Conservation (phyloP, 257 asterid genomes). For the Solanum etuberosum region DNA sequence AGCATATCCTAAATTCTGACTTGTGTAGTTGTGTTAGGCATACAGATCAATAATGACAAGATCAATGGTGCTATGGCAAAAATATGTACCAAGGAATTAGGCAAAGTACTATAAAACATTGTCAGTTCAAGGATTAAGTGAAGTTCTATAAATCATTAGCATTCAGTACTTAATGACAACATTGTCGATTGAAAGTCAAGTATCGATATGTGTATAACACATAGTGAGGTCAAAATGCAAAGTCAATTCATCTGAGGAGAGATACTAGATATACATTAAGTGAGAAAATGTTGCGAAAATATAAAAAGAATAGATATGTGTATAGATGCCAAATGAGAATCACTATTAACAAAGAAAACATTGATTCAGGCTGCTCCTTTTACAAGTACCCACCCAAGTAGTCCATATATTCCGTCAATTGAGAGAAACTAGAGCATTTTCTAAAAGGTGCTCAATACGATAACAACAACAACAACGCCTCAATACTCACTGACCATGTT, state of each 20-base stretch:
- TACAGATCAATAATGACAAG: neutral
- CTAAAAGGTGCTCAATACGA: neutral
- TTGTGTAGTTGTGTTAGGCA: neutral
- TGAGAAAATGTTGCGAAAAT: neutral
- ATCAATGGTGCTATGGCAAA: neutral
- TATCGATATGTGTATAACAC: neutral
- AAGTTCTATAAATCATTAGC: neutral
- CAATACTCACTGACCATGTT: neutral
- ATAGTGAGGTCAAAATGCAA: neutral
- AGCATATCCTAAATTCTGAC: neutral
- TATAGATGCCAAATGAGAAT: neutral
- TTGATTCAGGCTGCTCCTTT: neutral
- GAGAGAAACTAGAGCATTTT: neutral
- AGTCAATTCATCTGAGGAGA: neutral
- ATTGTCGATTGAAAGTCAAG: neutral
- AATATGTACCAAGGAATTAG: neutral
- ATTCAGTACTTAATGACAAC: neutral
- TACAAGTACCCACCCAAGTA: neutral
- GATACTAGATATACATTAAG: neutral
- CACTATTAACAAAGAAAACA: neutral
- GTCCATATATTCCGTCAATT: neutral
- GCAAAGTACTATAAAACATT: neutral
- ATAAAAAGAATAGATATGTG: fast-evolving
- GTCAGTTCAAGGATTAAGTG: neutral
- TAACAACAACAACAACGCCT: neutral